Percentiles rank a stretch among this genome's conserved stretches.
phyloP scores from a whole-genome alignment of 2,329 filamentous ascomycete genomes.

The Xylariaceae sp. region DNA sequence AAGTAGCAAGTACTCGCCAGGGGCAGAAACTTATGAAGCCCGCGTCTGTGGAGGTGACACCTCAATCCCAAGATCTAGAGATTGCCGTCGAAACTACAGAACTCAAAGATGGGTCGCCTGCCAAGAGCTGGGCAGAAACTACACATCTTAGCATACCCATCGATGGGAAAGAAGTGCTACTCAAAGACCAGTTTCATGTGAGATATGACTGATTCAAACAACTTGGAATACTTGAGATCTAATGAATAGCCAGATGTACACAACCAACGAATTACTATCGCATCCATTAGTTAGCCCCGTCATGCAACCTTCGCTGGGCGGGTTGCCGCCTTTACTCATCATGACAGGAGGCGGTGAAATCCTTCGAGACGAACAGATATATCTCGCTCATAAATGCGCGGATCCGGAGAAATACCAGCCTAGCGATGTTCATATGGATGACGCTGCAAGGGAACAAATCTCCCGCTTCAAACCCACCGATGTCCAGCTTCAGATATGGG shows the following conservation, averaged over 20 bases:
- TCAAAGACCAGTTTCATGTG: slow-evolving; percentile 91
- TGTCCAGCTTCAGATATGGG: slow-evolving; percentile 94
- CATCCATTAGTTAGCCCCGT: slow-evolving; percentile 89
- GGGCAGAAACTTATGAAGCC: slow-evolving; percentile 34
- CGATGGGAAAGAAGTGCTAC: slow-evolving; percentile 61
- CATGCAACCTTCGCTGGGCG: slow-evolving; percentile 81
- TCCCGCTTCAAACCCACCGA: slow-evolving; percentile 73
- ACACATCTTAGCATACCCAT: slow-evolving; percentile 58
- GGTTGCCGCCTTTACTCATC: slow-evolving; percentile 80
- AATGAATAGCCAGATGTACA: slow-evolving; percentile 48
- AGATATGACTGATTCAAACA: slow-evolving; percentile 9
- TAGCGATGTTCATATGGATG: slow-evolving; percentile 55
- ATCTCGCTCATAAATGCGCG: slow-evolving; percentile 89
- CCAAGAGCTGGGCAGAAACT: slow-evolving; percentile 25
- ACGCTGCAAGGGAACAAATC: slow-evolving; percentile 54
- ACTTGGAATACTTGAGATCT: slow-evolving; percentile 11
- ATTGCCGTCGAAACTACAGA: slow-evolving; percentile 13
- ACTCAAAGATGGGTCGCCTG: slow-evolving; percentile 9
- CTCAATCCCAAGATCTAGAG: slow-evolving; percentile 18
- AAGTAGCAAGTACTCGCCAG: slow-evolving; percentile 38
- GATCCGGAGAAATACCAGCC: slow-evolving; percentile 74
- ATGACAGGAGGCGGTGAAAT: slow-evolving; percentile 85
- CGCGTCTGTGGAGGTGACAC: slow-evolving; percentile 31
- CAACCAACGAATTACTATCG: slow-evolving; percentile 75
- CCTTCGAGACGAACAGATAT: slow-evolving; percentile 90